These are phyloP conservation scores for Tylopilus rubrobrunneus DNA, from an alignment of 768 basidiomycete genomes.

Conservation along the genomic window DNA sequence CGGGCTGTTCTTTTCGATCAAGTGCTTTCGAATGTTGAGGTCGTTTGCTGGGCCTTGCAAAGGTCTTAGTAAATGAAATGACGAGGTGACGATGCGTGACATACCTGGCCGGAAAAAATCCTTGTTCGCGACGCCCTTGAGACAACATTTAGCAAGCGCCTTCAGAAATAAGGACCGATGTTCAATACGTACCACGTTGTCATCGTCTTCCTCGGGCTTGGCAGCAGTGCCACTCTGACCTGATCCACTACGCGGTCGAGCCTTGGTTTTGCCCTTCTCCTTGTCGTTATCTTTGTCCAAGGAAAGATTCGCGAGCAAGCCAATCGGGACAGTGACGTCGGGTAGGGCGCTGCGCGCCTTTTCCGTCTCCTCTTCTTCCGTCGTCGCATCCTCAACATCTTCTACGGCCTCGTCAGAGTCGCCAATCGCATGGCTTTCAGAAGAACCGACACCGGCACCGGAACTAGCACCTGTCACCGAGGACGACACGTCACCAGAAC, in stretches of 20 bases:
- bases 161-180: slow-evolving; percentile 7
- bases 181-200: slow-evolving; percentile 50
- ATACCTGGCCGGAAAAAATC: slow-evolving; percentile 76
- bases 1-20: slow-evolving; percentile 76
- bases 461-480: background rate
- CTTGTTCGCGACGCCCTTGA: slow-evolving; percentile 75
- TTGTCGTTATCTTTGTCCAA: slow-evolving; percentile 50
- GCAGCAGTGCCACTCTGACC: slow-evolving; percentile 1
- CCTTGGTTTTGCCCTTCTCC: slow-evolving; percentile 33
- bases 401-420: slow-evolving; percentile 41
- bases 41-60: slow-evolving; percentile 64
- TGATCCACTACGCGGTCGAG: slow-evolving; percentile 24
- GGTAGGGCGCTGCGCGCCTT: slow-evolving; percentile 53
- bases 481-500: slow-evolving; percentile 18
- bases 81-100: background rate
- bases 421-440: slow-evolving; percentile 1
- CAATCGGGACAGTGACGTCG: slow-evolving; percentile 70
- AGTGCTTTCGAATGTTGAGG: slow-evolving; percentile 59
- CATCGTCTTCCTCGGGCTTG: slow-evolving; percentile 50
- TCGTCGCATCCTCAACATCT: slow-evolving; percentile 28
- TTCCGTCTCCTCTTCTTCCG: slow-evolving; percentile 40
- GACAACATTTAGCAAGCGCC: background rate
- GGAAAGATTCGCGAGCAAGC: slow-evolving; percentile 69
- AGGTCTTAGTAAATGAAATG: background rate
- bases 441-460: background rate